Evolutionary conservation across 2,329 filamentous ascomycete species (phyloP).

Genomic region (Truncatella angustata): DNA sequence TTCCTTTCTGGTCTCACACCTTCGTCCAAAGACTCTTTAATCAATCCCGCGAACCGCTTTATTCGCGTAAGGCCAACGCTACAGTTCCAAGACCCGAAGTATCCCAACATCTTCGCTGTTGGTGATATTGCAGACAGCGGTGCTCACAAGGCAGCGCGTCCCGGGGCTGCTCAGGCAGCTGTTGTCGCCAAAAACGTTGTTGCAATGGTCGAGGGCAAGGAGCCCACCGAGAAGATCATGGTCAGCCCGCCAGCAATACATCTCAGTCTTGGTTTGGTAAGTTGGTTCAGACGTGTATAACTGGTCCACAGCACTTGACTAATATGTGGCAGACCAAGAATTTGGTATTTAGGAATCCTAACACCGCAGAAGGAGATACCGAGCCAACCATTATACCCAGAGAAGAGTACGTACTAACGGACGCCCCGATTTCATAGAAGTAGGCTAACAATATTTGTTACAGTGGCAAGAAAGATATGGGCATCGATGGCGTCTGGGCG

Average conservation of each 20-base stretch:
- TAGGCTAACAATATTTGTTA: background rate
- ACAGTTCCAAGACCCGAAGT: slow-evolving; percentile 37
- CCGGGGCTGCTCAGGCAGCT: slow-evolving; percentile 41
- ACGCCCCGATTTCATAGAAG: background rate
- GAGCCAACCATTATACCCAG: slow-evolving; percentile 26
- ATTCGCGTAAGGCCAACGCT: slow-evolving; percentile 44
- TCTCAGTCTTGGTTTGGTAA: slow-evolving; percentile 36
- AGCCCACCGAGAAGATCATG: slow-evolving; percentile 26
- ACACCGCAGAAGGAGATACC: slow-evolving; percentile 21
- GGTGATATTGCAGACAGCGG: slow-evolving; percentile 50
- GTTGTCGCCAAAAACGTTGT: slow-evolving; percentile 45
- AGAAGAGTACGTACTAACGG: slow-evolving; percentile 26
- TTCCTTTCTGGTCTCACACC: slow-evolving; percentile 31
- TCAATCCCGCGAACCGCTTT: slow-evolving; percentile 29
- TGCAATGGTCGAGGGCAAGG: slow-evolving; percentile 33
- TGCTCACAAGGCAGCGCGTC: slow-evolving; percentile 41
- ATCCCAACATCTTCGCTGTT: slow-evolving; percentile 45
- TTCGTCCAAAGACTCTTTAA: slow-evolving; percentile 16
- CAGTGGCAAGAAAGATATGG: slow-evolving; percentile 30
- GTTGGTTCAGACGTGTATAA: too few relatives aligned
- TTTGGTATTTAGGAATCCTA: slow-evolving; percentile 30
- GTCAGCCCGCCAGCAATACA: slow-evolving; percentile 36
- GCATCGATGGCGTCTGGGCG: slow-evolving; percentile 27
- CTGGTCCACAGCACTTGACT: too few relatives aligned
- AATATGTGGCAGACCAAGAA: slow-evolving; percentile 23